Evolutionary conservation across 257 asterid genomes (phyloP), one percentile per base, ranked within the genome.

Genomic region (Solanum sitiens): DNA sequence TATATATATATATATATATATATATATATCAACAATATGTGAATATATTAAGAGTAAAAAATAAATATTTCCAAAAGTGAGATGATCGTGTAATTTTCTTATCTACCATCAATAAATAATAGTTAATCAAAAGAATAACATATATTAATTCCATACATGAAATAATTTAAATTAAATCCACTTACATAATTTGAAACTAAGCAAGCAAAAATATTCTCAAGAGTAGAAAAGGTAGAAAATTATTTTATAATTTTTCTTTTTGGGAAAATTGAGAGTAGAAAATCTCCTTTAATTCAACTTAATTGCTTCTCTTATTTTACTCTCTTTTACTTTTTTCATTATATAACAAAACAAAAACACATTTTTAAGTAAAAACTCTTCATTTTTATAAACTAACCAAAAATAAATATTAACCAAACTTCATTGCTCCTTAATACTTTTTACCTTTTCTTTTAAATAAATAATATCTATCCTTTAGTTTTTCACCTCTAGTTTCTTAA

Each of bases 71-170:
- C 25, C 18, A 56, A 56, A 56, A 56, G 3, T 56, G 25, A 56
- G 65, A 11, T 56, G n/a, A 56, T 18, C 0, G 0, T 7, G 2
- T 56, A 56, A 2, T 18, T 56, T 56, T 56, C 11, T 50, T 56
- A 4, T 18, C 25, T 0, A 56, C 4, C 0, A 4, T 7, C 65
- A 3, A 0, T 0, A 1, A 1, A 56, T 56, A 56, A 5, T 56
- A 56, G 1, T 20, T 56, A 7, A 56, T 8, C 44, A 0, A 56
- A 56, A 56, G 8, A 56, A 20, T 56, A 56, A 56, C 65, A 56
- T 56, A 18, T 18, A 20, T 56, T 56, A 20, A 56, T 20, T 56
- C 25, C 65, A 56, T 20, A 56, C 65, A 53, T 53, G 65, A 56
- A 56, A 56, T 47, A 56, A 56, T 11, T 59, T 63, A 63, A 23